Conservation (phyloP, 352 stramenopile species). For the Phytopythium chamaehyphon region DNA sequence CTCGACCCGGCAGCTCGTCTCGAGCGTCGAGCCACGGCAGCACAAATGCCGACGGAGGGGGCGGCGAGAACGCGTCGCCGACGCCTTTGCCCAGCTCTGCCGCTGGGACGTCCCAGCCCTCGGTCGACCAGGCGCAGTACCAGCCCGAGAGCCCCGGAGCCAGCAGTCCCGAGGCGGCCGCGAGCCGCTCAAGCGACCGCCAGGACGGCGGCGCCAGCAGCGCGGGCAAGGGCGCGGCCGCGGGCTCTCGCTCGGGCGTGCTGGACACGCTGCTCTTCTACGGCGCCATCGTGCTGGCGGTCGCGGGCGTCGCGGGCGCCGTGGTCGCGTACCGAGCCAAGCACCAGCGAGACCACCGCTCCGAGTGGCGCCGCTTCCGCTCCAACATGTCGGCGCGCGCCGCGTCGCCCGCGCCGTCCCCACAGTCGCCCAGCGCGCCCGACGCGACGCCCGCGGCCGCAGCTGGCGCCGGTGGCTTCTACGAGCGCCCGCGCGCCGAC, state of each 20-base stretch:
- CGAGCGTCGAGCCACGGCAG: background rate
- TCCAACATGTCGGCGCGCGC: slow-evolving; percentile 1
- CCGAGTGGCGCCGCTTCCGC: slow-evolving; percentile 9
- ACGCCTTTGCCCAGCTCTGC: background rate
- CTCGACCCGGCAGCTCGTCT: too few species aligned
- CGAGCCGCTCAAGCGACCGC: background rate
- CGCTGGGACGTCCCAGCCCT: background rate
- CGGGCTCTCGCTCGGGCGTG: background rate
- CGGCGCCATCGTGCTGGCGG: slow-evolving; percentile 24
- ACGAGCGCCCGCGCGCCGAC: slow-evolving; percentile 3
- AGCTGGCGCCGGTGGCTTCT: background rate
- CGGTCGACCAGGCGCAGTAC: background rate
- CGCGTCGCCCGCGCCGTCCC: slow-evolving; percentile 2
- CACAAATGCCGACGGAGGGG: background rate
- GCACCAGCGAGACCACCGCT: slow-evolving; percentile 10
- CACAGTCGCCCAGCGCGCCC: background rate
- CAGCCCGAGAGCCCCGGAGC: background rate
- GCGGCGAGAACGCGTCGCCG: slow-evolving; percentile 1
- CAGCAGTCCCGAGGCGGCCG: background rate
- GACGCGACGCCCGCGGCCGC: slow-evolving; percentile 1
- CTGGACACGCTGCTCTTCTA: slow-evolving; percentile 25
- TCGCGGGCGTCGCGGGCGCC: slow-evolving; percentile 13
- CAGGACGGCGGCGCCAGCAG: background rate
- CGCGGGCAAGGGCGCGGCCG: background rate
- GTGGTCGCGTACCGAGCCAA: slow-evolving; percentile 20